These are phyloP conservation scores for Daldinia sp. DNA, from an alignment of 2,329 filamentous ascomycete genomes.

Conservation along the genomic window DNA sequence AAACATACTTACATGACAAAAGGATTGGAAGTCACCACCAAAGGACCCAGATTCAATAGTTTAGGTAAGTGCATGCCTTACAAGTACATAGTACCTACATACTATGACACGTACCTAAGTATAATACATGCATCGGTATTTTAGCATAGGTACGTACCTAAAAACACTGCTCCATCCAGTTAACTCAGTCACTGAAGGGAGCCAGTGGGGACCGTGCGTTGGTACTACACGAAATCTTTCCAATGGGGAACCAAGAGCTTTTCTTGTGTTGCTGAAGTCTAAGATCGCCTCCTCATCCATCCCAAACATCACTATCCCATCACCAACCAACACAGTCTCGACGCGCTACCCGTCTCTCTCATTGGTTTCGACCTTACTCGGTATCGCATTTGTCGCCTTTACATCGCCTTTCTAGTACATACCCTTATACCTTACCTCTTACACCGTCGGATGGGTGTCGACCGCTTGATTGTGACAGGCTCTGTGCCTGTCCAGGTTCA, in stretches of 20 bases:
- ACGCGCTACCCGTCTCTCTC: slow-evolving; percentile 14
- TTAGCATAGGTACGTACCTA: slow-evolving; percentile 5
- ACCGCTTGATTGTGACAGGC: slow-evolving; percentile 61
- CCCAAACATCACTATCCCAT: slow-evolving; percentile 24
- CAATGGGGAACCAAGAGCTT: slow-evolving; percentile 42
- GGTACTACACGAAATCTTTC: slow-evolving; percentile 46
- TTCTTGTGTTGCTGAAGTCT: slow-evolving; percentile 30
- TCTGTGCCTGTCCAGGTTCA: slow-evolving; percentile 58
- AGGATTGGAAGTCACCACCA: no score
- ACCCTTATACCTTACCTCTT: slow-evolving; percentile 17
- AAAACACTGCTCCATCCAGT: not conserved
- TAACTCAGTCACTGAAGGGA: not conserved
- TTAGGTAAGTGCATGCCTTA: no score
- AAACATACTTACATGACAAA: not conserved
- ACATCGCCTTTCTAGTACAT: not conserved
- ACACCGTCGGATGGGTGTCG: slow-evolving; percentile 62
- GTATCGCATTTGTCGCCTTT: slow-evolving; percentile 29
- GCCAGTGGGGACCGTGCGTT: slow-evolving; percentile 41
- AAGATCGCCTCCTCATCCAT: slow-evolving; percentile 39
- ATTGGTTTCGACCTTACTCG: slow-evolving; percentile 15
- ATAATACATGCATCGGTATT: not conserved
- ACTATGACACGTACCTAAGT: not conserved
- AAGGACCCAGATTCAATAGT: no score
- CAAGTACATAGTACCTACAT: no score
- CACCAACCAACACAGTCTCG: slow-evolving; percentile 25